Base-by-base conservation (phyloP, 1,284 basidiomycete species). In the Microbotryomycetes sp. region DNA sequence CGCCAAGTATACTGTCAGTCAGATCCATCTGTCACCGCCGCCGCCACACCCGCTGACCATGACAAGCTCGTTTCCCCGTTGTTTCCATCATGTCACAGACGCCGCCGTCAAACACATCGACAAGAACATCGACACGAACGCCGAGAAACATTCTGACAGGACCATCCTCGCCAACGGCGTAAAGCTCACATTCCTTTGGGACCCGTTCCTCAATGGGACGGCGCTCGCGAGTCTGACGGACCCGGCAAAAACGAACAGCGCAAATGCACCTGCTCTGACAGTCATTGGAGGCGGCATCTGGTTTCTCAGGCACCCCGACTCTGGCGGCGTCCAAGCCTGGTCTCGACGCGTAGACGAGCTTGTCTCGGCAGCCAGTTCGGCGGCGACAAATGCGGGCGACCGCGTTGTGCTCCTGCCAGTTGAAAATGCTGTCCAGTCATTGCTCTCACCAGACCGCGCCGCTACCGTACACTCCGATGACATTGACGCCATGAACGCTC, bases 201-300 rank as follows among this genome's bases (percentile, higher is more conserved):
- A 75, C 56, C 72, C 72, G 16, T 92, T 83, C 73, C 80, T 92
- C 49, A 93, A 92, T 74, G 76, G 79, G 4, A 82, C 31, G 59
- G 52, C 23, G 65, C 63, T 15, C 50, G 64, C 66, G 70, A 13
- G 45, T 59, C 7, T 30, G 62, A 16, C 60, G 53, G 41, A 0
- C 23, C 45, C 23, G 61, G 53, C 3, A 46, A 48, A 41, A 50
- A 28, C 27, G 50, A 47, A 30, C 45, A 27, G 5, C 15, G 23
- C 54, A 15, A 56, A 56, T 18, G 9, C 18, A 11, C 81, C 86
- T 1, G 83, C 85, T 0, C 76, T 94, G 46, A 80, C 91, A 28
- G 85, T 91, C 9, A 74, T 94, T 23, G 90, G 90, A 21, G 85
- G 87, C 13, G 90, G 91, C 0, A 78, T 93, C 41, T 92, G 90